phyloP scores from a whole-genome alignment of 2,329 filamentous ascomycete genomes.

The Colletotrichum scovillei region DNA sequence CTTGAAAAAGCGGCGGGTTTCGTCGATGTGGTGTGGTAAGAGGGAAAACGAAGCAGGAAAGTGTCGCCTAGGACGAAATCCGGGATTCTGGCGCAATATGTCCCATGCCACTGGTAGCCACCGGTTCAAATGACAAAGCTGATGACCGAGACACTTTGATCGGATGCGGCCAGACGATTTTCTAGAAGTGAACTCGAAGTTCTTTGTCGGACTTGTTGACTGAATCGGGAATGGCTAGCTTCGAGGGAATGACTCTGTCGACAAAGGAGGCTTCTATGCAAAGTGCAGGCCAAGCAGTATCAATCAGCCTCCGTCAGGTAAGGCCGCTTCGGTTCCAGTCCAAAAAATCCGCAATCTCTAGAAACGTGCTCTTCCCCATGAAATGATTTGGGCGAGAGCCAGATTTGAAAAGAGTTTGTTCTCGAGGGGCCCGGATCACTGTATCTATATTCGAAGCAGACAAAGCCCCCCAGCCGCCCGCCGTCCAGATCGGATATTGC shows the following conservation, averaged over 20 bases:
- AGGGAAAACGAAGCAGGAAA: not conserved
- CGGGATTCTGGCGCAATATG: conserved; percentile 34
- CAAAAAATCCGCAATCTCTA: not conserved
- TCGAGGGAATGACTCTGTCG: conserved; percentile 15
- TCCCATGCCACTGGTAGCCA: conserved; percentile 30
- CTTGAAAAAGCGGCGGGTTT: not conserved
- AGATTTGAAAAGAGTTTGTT: not conserved
- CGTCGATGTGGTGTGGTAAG: not conserved
- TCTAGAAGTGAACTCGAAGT: conserved; percentile 28
- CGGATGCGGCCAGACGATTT: conserved; percentile 26
- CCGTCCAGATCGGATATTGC: not conserved
- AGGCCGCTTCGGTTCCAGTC: not conserved
- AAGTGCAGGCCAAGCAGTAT: conserved; percentile 10
- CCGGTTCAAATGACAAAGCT: conserved; percentile 26
- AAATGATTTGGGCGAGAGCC: not conserved
- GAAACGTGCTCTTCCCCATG: not conserved
- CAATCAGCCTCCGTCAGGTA: conserved; percentile 10
- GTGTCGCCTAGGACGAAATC: conserved; percentile 15
- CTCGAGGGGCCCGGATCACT: not conserved
- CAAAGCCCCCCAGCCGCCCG: not conserved
- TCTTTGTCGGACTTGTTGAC: conserved; percentile 16
- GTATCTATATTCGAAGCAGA: not conserved
- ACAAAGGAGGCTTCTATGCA: conserved; percentile 22
- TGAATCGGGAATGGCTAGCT: conserved; percentile 31
- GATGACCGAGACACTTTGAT: conserved; percentile 14